These are phyloP conservation scores for Leishmania aethiopica DNA, from an alignment of 208 protist genomes.

Conservation along the genomic window DNA sequence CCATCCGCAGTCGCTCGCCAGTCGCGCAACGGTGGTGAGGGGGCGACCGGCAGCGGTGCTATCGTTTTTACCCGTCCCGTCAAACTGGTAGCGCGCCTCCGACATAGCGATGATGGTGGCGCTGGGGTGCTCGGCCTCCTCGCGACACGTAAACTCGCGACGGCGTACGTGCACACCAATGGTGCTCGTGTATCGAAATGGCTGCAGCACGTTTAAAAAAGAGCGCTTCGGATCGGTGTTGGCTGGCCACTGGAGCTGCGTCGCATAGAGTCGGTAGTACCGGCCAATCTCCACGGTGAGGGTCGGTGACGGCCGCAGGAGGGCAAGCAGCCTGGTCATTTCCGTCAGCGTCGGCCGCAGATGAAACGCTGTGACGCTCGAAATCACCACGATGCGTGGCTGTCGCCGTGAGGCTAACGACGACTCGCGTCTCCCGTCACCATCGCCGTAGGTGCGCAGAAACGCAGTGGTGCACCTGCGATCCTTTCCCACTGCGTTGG, in stretches of 20 bases:
- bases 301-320: slow-evolving; percentile 20
- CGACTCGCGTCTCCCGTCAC: background rate
- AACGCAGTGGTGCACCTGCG: background rate
- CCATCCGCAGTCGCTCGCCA: slow-evolving; percentile 23
- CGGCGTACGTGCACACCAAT: slow-evolving; percentile 19
- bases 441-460: background rate
- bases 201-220: slow-evolving; percentile 20
- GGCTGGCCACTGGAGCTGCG: slow-evolving; percentile 13
- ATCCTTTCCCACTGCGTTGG: slow-evolving; percentile 13
- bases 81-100: slow-evolving; percentile 8
- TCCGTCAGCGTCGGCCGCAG: slow-evolving; percentile 10
- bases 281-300: slow-evolving; percentile 19
- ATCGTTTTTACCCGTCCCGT: background rate
- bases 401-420: background rate
- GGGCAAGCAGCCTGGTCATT: slow-evolving; percentile 19
- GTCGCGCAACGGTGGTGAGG: slow-evolving; percentile 9
- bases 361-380: slow-evolving; percentile 24
- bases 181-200: background rate
- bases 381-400: slow-evolving; percentile 17
- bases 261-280: slow-evolving; percentile 21
- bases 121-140: slow-evolving; percentile 13
- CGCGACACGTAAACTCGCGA: slow-evolving; percentile 20
- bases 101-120: slow-evolving; percentile 9
- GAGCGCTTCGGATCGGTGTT: slow-evolving; percentile 6
- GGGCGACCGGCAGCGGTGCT: background rate